Base-by-base conservation (phyloP, 2,329 filamentous ascomycete species). In the Ophiostoma sp. region DNA sequence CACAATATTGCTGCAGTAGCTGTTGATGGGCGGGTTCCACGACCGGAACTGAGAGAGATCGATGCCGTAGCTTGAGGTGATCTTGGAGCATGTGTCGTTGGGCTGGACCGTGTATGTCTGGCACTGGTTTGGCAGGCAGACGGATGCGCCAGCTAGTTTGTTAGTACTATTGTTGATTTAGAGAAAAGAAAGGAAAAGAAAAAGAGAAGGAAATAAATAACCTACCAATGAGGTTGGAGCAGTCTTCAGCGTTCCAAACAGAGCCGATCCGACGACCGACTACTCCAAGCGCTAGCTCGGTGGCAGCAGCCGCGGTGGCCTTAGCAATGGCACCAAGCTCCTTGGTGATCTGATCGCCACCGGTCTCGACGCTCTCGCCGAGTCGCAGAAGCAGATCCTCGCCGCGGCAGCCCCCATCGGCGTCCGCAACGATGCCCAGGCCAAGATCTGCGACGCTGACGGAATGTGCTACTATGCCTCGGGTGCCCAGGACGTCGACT, bases 1-100 rank as follows among this genome's bases (percentile, higher is more conserved):
- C 9, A 64, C 3, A 64, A 64, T 64, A 12, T 27, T 38, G 5
- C 68, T 64, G n/a, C 70, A 72, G 42, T 42, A 36, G 18, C 69
- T 65, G 1, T 66, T 67, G 5, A 62, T 40, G 27, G 27, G 2
- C 27, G 71, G 70, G 62, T 72, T 72, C 63, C 71, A 42, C 27
- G 44, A 36, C 4, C 16, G 41, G 38, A 72, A 66, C 11, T 64
- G 65, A 12, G 67, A 64, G 7, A 68, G 41, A 4, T 67, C 60
- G 6, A 69, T 18, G 12, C 66, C 69, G 66, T 64, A 71, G n/a
- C 4, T 16, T 5, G 18, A 5, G 8, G 69, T 65, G 55, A 72
- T 58, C 66, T 47, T 68, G n/a, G 55, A 16, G 65, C 71, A 72
- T 5, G 67, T 71, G 6, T 63, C 69, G 40, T 41, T 67, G 41